Conservation (phyloP, 352 stramenopile genomes). For the Phytophthora brassicae region DNA sequence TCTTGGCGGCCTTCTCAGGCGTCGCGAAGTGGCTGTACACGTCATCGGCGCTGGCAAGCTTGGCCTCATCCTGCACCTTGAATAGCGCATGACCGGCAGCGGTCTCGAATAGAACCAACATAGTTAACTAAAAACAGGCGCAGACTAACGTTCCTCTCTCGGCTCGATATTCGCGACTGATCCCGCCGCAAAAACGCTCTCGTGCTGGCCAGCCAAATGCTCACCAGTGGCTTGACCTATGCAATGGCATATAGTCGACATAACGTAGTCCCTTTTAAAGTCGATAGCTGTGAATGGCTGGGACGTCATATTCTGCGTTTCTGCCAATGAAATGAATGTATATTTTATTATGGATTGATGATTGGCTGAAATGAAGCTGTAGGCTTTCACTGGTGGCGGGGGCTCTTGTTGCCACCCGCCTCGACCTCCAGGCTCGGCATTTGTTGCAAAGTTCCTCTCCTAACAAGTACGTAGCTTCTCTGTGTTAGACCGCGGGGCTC, state of each 20-base stretch:
- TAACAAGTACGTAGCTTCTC: constrained; percentile 74
- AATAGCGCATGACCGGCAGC: constrained; percentile 99
- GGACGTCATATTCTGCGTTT: constrained; percentile 22
- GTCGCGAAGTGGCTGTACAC: constrained; percentile 93
- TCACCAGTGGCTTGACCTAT: background rate
- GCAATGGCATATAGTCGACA: background rate
- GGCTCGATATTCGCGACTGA: constrained; percentile 40
- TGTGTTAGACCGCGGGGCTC: constrained; percentile 18
- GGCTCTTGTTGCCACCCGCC: constrained; percentile 1
- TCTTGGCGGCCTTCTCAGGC: constrained; percentile 87
- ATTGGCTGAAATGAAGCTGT: constrained; percentile 22
- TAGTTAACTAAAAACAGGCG: too few species aligned
- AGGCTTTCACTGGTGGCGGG: constrained; percentile 50
- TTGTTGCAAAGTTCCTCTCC: constrained; percentile 89
- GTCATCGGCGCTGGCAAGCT: constrained; percentile 88
- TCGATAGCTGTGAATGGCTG: constrained; percentile 39
- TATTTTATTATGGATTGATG: too few species aligned
- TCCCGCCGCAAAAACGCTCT: constrained; percentile 7
- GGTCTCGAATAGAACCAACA: constrained; percentile 99
- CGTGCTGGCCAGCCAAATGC: constrained; percentile 18
- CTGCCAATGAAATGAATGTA: constrained; percentile 23
- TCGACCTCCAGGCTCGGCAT: constrained; percentile 28
- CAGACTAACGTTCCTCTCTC: too few species aligned
- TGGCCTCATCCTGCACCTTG: constrained; percentile 97
- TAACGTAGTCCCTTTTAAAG: background rate